phyloP scores from a whole-genome alignment of 1,284 basidiomycete species.

The Microbotryomycetes sp. region DNA sequence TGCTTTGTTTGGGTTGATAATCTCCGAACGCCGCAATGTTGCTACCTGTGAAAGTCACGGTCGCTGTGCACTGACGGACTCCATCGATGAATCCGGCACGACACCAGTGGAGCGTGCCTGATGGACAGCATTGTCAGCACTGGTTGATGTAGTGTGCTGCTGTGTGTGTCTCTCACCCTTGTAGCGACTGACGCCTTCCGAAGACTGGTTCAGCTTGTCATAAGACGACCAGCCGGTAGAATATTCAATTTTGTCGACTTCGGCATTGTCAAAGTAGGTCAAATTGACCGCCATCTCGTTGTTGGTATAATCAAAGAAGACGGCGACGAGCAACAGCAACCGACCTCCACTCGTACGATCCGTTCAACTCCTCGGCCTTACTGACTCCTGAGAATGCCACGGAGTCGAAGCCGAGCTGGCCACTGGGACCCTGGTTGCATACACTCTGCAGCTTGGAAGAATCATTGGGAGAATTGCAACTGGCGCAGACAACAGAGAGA shows the following conservation, averaged over 20 bases:
- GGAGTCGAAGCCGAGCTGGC: too few species aligned
- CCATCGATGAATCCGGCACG: background rate
- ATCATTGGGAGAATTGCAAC: too few species aligned
- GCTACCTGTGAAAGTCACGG: background rate
- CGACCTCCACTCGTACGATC: too few species aligned
- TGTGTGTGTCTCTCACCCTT: background rate
- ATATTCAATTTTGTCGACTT: background rate
- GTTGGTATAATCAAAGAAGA: too few species aligned
- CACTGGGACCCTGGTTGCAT: too few species aligned
- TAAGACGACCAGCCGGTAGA: background rate
- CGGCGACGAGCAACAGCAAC: too few species aligned
- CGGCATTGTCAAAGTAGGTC: background rate
- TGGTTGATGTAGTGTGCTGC: background rate
- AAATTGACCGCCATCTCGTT: background rate
- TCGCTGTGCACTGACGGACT: background rate
- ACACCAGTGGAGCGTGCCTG: background rate
- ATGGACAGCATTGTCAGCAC: background rate
- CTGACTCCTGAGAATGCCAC: too few species aligned
- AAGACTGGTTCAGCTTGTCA: background rate
- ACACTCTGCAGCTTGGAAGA: too few species aligned
- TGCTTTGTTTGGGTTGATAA: background rate
- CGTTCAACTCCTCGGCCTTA: too few species aligned
- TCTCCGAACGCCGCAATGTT: background rate
- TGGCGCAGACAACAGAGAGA: too few species aligned
- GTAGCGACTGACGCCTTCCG: background rate